Evolutionary conservation across 805 yeast genomes (phyloP), one percentile per base, ranked within the genome.

Genomic region (Ogataea angusta): DNA sequence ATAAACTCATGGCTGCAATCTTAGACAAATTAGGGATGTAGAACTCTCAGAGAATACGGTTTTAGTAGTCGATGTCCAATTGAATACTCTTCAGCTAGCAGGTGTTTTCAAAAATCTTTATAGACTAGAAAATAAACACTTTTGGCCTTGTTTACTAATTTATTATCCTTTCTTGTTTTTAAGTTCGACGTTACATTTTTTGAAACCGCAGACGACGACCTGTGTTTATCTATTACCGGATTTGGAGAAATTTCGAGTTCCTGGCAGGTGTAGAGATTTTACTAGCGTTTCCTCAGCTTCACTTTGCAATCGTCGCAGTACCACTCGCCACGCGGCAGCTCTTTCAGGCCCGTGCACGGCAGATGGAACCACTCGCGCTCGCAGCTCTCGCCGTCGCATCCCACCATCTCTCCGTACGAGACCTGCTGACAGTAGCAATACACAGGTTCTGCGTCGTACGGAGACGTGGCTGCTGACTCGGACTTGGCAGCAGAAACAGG

Each of bases 361-460:
- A 91, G 69, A 68, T 90, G 98, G 66, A 90, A 90, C 98, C 98
- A 90, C 62, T 90, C 98, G 40, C 88, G 72, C 59, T 81, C 81
- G 68, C 98, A 91, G 43, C 82, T 79, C 25, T 86, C 90, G 10
- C 96, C 97, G 57, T 93, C 99, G 66, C 99, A 93, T 2, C 95
- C 99, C 45, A 93, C 97, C 99, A 93, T 93, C 57, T 93, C 98
- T 14, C 99, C 99, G 59, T 85, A 93, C 4, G 97, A 91, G 0
- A 90, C 95, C 60, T 90, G 96, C 60, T 89, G 87, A 67, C 99
- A 93, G 67, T 91, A 90, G 63, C 99, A 93, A 61, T 91, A 91
- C 2, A 89, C 77, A 1, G 95, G 95, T 56, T 90, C 97, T 16
- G 51, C 41, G 7, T 59, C 61, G 36, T 44, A 51, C 13, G 51